Percentiles rank a stretch among this genome's conserved stretches.
These are phyloP conservation scores for Kodamaea jinghongensis DNA, from an alignment of 805 yeast species.

Conservation along the genomic window DNA sequence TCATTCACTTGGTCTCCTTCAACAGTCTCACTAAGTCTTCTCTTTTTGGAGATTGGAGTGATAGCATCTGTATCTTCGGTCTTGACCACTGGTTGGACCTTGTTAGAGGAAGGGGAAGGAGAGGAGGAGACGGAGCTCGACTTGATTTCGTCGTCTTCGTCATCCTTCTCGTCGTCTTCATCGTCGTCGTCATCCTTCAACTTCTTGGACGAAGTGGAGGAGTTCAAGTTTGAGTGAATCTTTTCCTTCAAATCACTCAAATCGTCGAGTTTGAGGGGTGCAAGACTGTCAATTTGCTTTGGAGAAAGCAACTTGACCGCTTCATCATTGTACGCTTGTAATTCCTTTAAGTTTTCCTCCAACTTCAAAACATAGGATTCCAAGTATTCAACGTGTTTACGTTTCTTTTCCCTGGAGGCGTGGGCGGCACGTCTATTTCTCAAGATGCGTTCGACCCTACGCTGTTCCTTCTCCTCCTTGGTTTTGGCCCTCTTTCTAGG, in stretches of 20 bases:
- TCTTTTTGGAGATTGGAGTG: slow-evolving; percentile 12
- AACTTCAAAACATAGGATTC: slow-evolving; percentile 56
- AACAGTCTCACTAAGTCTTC: slow-evolving; percentile 10
- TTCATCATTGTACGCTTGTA: slow-evolving; percentile 24
- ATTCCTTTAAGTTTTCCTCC: slow-evolving; percentile 31
- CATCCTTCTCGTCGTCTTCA: slow-evolving; percentile 11
- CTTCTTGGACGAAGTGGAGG: slow-evolving; percentile 9
- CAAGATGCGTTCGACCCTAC: slow-evolving; percentile 87
- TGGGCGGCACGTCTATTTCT: slow-evolving; percentile 97
- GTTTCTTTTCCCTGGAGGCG: slow-evolving; percentile 94
- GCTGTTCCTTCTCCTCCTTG: slow-evolving; percentile 94
- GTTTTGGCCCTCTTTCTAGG: slow-evolving; percentile 97
- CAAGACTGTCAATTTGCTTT: slow-evolving; percentile 10
- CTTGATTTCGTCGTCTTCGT: slow-evolving; percentile 6
- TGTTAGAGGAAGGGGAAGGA: background rate
- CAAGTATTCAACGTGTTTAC: slow-evolving; percentile 83
- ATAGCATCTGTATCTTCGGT: background rate
- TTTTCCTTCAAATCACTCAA: slow-evolving; percentile 24
- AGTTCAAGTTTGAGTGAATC: slow-evolving; percentile 24
- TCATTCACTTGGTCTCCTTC: slow-evolving; percentile 8
- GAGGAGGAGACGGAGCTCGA: background rate
- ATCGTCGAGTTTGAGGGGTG: slow-evolving; percentile 15
- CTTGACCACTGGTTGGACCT: background rate
- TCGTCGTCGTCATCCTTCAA: slow-evolving; percentile 14
- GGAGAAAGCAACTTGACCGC: slow-evolving; percentile 13